These are phyloP conservation scores for Psophocarpus tetragonolobus DNA, from an alignment of 306 rosid genomes.

Conservation along the genomic window DNA sequence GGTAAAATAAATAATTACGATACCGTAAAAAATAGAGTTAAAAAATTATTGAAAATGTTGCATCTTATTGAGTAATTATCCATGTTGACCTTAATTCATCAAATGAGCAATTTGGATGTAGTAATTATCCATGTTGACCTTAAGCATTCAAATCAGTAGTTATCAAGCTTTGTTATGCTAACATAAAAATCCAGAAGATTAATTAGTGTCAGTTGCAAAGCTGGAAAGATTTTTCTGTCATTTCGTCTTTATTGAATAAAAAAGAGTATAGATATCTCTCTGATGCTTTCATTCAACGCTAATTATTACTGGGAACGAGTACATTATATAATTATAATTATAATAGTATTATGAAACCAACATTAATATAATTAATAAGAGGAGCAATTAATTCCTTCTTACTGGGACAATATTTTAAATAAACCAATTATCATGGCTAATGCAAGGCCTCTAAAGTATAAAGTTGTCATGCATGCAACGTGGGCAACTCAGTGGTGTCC, in stretches of 20 bases:
- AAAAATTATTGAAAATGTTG: no score
- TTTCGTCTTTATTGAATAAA: background rate
- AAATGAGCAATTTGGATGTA: no score
- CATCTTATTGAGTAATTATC: no score
- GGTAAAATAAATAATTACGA: no score
- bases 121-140: no score
- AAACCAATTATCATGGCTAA: background rate
- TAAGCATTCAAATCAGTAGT: background rate
- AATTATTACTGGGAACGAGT: background rate
- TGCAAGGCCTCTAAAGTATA: background rate
- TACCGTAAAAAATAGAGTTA: no score
- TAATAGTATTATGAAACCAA: background rate
- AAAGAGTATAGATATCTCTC: background rate
- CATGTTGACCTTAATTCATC: background rate
- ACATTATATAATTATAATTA: no score
- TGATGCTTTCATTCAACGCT: background rate
- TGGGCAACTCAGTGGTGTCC: slow-evolving; percentile 51
- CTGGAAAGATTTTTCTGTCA: background rate
- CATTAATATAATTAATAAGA: background rate
- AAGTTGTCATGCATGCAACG: slow-evolving; percentile 33
- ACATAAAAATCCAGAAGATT: background rate
- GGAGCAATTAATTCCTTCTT: background rate
- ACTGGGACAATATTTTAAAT: background rate
- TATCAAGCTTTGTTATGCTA: background rate
- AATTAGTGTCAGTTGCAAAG: background rate